These are phyloP conservation scores for Pythium coloratum DNA, from an alignment of 352 stramenopile species.

Conservation along the genomic window DNA sequence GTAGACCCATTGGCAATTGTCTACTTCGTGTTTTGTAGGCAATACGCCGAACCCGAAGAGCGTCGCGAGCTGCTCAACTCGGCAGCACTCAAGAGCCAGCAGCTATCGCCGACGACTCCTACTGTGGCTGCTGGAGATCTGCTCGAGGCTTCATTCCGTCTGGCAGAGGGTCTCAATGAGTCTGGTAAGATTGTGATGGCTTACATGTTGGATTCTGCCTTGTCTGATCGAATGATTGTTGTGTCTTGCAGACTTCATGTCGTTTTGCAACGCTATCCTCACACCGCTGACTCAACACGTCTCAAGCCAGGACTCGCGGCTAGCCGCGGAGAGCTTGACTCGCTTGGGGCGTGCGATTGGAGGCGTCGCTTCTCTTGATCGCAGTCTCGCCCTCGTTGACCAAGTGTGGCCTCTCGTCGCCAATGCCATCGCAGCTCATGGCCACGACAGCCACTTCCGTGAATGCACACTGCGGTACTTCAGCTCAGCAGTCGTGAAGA, in stretches of 20 bases:
- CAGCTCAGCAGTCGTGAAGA: conserved; percentile 24
- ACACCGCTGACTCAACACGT: conserved; percentile 15
- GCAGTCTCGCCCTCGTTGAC: conserved; percentile 36
- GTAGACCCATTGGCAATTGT: neutral
- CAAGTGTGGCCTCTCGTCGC: conserved; percentile 56
- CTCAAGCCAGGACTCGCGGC: conserved; percentile 5
- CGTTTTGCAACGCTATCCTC: conserved; percentile 54
- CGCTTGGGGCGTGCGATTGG: conserved; percentile 59
- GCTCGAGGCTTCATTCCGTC: conserved; percentile 62
- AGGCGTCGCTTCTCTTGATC: conserved; percentile 36
- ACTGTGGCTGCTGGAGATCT: conserved; percentile 37
- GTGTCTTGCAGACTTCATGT: conserved; percentile 42
- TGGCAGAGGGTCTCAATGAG: conserved; percentile 45
- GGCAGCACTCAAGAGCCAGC: conserved; percentile 12
- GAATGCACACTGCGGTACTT: conserved; percentile 52
- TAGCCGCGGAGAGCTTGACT: conserved; percentile 32
- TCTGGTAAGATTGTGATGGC: conserved; percentile 32
- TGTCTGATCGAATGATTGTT: conserved; percentile 2
- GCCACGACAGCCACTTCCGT: conserved; percentile 31
- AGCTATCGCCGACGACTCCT: conserved; percentile 3
- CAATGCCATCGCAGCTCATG: conserved; percentile 35
- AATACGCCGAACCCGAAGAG: conserved; percentile 61
- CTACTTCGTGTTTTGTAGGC: conserved; percentile 29
- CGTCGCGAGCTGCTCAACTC: conserved; percentile 39
- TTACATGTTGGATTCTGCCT: neutral